Conservation (phyloP, 768 basidiomycete genomes). For the Suillus plorans region DNA sequence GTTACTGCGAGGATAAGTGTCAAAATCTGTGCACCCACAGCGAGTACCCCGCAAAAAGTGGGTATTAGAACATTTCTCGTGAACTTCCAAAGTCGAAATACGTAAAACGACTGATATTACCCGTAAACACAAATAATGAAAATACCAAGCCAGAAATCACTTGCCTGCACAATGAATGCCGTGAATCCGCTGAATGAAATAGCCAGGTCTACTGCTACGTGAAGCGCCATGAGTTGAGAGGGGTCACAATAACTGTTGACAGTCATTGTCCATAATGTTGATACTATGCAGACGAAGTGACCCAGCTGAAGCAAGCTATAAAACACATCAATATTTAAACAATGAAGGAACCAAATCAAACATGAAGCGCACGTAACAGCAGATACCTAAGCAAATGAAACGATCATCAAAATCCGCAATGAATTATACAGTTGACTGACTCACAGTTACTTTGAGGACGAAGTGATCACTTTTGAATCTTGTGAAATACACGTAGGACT, state of each 20-base stretch:
- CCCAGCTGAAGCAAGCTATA: slow-evolving; percentile 4
- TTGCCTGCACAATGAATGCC: not conserved
- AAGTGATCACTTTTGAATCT: slow-evolving; percentile 9
- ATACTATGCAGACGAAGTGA: slow-evolving; percentile 2
- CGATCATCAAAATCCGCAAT: not conserved
- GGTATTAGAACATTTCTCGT: not conserved
- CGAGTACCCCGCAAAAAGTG: not conserved
- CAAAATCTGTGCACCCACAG: not conserved
- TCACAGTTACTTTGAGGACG: slow-evolving; percentile 3
- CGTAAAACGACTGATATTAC: slow-evolving; percentile 1
- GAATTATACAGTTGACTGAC: not conserved
- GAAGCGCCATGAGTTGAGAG: slow-evolving; percentile 1
- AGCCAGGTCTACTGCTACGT: not conserved
- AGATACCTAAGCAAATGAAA: not conserved
- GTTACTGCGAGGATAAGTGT: not conserved
- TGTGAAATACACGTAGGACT: slow-evolving; percentile 14
- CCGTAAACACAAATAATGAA: not conserved
- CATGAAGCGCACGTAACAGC: not conserved
- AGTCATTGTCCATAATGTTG: slow-evolving; percentile 7
- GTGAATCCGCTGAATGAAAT: not conserved
- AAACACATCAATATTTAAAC: not conserved
- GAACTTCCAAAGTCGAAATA: slow-evolving; percentile 5
- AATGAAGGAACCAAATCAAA: not conserved
- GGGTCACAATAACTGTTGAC: slow-evolving; percentile 1
- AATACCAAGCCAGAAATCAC: not conserved